Conservation (phyloP, 1,139 yeast genomes). For the Candida sp. region DNA sequence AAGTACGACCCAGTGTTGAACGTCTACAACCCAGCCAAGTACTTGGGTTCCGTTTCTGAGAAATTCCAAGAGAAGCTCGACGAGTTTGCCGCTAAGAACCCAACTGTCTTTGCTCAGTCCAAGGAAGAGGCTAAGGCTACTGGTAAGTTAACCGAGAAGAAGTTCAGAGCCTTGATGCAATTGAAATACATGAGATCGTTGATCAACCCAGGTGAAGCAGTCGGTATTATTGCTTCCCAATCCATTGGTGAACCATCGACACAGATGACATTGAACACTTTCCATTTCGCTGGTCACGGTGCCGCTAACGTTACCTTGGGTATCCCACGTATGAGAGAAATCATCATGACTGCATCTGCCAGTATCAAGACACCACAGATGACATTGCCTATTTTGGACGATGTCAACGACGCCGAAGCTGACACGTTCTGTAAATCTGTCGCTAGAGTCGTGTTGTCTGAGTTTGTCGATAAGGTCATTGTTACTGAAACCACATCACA, state of each 20-base stretch:
- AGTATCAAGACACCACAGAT: conserved; percentile 97
- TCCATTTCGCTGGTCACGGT: conserved; percentile 99
- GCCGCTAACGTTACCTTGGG: conserved; percentile 99
- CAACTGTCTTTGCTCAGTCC: conserved; percentile 55
- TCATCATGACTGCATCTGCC: conserved; percentile 98
- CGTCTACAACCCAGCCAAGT: conserved; percentile 84
- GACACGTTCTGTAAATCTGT: conserved; percentile 93
- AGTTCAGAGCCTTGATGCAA: conserved; percentile 97
- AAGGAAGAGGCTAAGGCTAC: conserved; percentile 46
- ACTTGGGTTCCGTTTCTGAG: conserved; percentile 93
- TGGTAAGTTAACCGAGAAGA: conserved; percentile 74
- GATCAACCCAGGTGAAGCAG: conserved; percentile 97
- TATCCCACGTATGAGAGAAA: conserved; percentile 99
- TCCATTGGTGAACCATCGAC: conserved; percentile 99
- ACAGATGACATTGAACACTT: conserved; percentile 98
- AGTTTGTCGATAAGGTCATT: conserved; percentile 81
- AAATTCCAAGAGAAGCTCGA: conserved; percentile 85
- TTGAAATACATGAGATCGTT: conserved; percentile 97
- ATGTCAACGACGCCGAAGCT: conserved; percentile 85
- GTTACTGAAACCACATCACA: conserved; percentile 90
- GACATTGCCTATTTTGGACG: conserved; percentile 84
- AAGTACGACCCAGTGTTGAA: conserved; percentile 93
- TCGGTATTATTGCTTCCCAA: conserved; percentile 98
- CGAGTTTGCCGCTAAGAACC: conserved; percentile 59
- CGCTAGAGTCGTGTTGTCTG: conserved; percentile 84